Conservation (phyloP, 2,329 filamentous ascomycete genomes). For the Geoglossum cookeanum region DNA sequence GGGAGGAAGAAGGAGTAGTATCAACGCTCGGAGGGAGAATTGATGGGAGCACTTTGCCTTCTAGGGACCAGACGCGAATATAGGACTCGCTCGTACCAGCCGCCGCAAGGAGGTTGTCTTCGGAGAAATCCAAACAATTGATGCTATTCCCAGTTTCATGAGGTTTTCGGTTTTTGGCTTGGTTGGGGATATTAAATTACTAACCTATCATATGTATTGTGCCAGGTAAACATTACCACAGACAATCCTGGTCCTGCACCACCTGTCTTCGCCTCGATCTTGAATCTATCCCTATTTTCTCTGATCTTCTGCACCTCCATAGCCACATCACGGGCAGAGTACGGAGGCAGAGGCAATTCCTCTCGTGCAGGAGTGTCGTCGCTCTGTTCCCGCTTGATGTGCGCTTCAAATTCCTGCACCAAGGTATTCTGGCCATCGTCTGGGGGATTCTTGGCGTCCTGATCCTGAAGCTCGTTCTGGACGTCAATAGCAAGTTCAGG, state of each 20-base stretch:
- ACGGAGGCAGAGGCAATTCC: constrained; percentile 72
- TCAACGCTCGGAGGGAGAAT: constrained; percentile 36
- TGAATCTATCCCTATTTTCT: constrained; percentile 81
- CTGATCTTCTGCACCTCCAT: constrained; percentile 90
- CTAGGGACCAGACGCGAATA: constrained; percentile 82
- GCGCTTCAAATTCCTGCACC: constrained; percentile 72
- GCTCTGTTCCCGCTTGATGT: constrained; percentile 75
- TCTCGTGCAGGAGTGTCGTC: constrained; percentile 62
- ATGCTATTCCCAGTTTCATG: constrained; percentile 33
- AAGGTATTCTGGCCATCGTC: constrained; percentile 50
- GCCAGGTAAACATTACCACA: constrained; percentile 95
- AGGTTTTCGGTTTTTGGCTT: background rate
- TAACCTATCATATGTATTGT: constrained; percentile 84
- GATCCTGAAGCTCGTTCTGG: constrained; percentile 66
- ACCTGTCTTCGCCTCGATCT: constrained; percentile 65
- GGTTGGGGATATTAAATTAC: constrained; percentile 13
- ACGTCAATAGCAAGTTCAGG: constrained; percentile 67
- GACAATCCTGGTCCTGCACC: constrained; percentile 70
- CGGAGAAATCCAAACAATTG: constrained; percentile 89
- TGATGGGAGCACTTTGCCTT: constrained; percentile 62
- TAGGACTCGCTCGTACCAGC: constrained; percentile 87
- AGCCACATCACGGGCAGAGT: constrained; percentile 71
- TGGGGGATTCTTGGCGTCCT: constrained; percentile 62
- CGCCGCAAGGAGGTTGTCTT: constrained; percentile 72
- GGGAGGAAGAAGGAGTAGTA: constrained; percentile 49